Conservation (phyloP, 75 land plant species). For the Pinus tabuliformis region DNA sequence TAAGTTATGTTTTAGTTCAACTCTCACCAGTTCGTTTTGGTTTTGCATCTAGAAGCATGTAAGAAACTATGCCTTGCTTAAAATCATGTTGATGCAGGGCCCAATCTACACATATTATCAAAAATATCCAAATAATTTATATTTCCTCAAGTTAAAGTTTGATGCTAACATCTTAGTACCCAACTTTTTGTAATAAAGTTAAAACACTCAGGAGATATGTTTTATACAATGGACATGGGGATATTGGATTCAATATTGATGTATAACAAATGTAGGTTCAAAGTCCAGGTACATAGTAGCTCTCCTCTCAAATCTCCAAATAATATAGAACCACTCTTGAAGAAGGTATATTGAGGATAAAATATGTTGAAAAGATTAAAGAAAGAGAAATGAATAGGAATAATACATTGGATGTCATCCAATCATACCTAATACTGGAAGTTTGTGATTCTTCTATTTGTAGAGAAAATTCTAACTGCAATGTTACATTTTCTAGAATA, state of each 20-base stretch:
- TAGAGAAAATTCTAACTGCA: neutral
- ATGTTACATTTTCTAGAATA: neutral
- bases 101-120: no score
- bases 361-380: neutral
- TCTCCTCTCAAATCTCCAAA: neutral
- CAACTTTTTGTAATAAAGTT: no score
- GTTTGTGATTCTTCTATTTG: neutral
- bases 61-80: no score
- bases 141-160: no score
- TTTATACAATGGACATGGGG: no score
- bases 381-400: neutral
- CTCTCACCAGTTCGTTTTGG: no score
- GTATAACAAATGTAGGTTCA: neutral
- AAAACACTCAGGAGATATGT: no score
- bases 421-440: neutral
- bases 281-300: neutral
- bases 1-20: no score
- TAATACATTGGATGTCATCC: neutral
- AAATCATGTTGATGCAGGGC: no score
- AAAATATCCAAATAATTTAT: no score
- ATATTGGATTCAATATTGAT: neutral
- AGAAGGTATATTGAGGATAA: neutral
- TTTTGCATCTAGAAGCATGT: no score
- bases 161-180: no score
- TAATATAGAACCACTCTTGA: neutral